Evolutionary conservation across 176 grass and related monocot species (phyloP).

Genomic region (Carex littledalei): DNA sequence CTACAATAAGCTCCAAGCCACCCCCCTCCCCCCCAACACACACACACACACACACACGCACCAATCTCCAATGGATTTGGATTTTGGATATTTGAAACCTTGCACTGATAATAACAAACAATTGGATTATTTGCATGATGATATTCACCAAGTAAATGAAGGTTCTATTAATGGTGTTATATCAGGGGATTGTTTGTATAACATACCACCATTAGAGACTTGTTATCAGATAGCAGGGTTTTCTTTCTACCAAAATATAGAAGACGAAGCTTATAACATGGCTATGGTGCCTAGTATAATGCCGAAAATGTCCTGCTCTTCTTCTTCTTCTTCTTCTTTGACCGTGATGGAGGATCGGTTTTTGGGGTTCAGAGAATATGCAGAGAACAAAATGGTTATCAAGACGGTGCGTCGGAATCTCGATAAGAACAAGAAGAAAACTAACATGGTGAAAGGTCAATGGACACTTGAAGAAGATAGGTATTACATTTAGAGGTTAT

Average conservation of each 20-base stretch:
- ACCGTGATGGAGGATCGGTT: not conserved
- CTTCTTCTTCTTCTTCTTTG: not conserved
- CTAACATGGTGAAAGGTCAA: slow-evolving; percentile 78
- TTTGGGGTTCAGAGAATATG: slow-evolving; percentile 7
- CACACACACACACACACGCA: too few relatives aligned
- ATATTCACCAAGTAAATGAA: not conserved
- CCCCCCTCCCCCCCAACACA: not conserved
- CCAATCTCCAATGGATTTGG: slow-evolving; percentile 4
- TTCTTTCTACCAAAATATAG: slow-evolving; percentile 7
- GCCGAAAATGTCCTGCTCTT: not conserved
- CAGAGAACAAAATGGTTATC: not conserved
- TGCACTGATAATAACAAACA: slow-evolving; percentile 14
- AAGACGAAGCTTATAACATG: slow-evolving; percentile 7
- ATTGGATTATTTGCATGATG: not conserved
- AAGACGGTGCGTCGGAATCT: not conserved
- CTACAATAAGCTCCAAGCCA: not conserved
- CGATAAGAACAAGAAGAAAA: slow-evolving; percentile 39
- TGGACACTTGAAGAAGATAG: slow-evolving; percentile 85
- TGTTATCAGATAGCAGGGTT: slow-evolving; percentile 1
- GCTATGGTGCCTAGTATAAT: slow-evolving; percentile 6
- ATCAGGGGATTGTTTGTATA: not conserved
- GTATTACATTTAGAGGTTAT: slow-evolving; percentile 14
- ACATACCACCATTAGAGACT: not conserved
- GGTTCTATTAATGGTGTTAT: not conserved
- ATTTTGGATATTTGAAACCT: slow-evolving; percentile 12